Conservation (phyloP, 352 stramenopile species). For the Globisporangium ultimum region DNA sequence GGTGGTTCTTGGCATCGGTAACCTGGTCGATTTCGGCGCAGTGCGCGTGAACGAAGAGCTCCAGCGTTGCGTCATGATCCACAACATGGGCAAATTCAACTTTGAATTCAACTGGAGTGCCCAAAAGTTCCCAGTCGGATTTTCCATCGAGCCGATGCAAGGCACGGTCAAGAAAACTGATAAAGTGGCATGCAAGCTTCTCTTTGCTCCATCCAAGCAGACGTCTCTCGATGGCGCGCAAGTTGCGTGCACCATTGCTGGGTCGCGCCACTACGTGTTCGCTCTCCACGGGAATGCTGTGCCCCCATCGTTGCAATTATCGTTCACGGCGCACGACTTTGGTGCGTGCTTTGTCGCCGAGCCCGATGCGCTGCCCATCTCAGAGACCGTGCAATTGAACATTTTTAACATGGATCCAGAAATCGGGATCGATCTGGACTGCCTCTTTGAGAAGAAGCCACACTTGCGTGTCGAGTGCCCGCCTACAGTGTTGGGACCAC, state of each 20-base stretch:
- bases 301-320: slow-evolving; percentile 86
- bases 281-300: slow-evolving; percentile 71
- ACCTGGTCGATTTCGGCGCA: slow-evolving; percentile 82
- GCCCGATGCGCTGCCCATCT: slow-evolving; percentile 45
- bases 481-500: slow-evolving; percentile 77
- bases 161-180: slow-evolving; percentile 90
- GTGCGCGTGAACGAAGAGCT: slow-evolving; percentile 85
- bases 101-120: slow-evolving; percentile 91
- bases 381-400: slow-evolving; percentile 53
- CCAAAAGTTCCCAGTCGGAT: slow-evolving; percentile 29
- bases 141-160: slow-evolving; percentile 66
- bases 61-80: slow-evolving; percentile 66
- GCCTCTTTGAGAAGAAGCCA: slow-evolving; percentile 85
- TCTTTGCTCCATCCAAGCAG: slow-evolving; percentile 78
- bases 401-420: slow-evolving; percentile 89
- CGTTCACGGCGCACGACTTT: slow-evolving; percentile 89
- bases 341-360: slow-evolving; percentile 90
- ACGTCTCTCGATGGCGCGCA: slow-evolving; percentile 65
- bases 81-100: slow-evolving; percentile 94
- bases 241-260: slow-evolving; percentile 82
- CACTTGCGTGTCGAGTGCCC: slow-evolving; percentile 84
- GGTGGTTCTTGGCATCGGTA: slow-evolving; percentile 25
- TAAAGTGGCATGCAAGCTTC: slow-evolving; percentile 62
- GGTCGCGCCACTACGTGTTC: slow-evolving; percentile 81
- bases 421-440: slow-evolving; percentile 83